Base-by-base conservation (phyloP, 2,329 filamentous ascomycete species). In the Chaetomium sp. region DNA sequence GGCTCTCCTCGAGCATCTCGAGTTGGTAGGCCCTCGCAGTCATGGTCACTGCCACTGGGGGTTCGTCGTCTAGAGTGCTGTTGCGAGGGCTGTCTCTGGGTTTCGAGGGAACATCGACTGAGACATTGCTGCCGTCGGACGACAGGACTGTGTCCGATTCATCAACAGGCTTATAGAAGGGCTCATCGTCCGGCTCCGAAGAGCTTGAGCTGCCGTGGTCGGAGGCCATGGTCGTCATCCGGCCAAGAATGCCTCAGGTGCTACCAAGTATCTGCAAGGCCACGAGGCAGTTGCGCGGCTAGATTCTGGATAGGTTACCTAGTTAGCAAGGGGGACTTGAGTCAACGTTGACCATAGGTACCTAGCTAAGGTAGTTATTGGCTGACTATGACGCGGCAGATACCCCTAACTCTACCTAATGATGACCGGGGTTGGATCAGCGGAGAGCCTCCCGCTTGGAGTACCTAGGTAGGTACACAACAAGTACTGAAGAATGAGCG, bases 1-100 rank as follows among this genome's bases (percentile, higher is more conserved):
- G 78, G 71, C 89, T 92, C 71, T 85, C 83, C 65, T 89, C 82
- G 60, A 91, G 81, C 90, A 94, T 93, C 76, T 93, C 91, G 23
- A 85, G 73, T 75, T 94, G 90, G 71, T 93, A 94, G 1, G 83
- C 85, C 55, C 90, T 79, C 21, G 83, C 75, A 63, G 77, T 75
- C 69, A 85, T 79, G 49, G 74, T 68, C 23, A 65, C 63, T n/a
- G 65, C 31, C 25, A 21, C 49, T 25, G 64, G 60, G 9, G 68
- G 42, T 27, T 74, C 70, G 54, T 66, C 47, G 9, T 72, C 65
- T n/a, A 62, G 50, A 1, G 63, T 63, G 21, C 51, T 65, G 33
- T 33, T 59, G 59, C 59, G 60, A 33, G 62, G 50, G 31, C 27
- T 58, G 35, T 50, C 31, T 16, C 50, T 12, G 13, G 55, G 38